Evolutionary conservation across 2,329 filamentous ascomycete species (phyloP).

Genomic region (Fusarium praegraminearum): DNA sequence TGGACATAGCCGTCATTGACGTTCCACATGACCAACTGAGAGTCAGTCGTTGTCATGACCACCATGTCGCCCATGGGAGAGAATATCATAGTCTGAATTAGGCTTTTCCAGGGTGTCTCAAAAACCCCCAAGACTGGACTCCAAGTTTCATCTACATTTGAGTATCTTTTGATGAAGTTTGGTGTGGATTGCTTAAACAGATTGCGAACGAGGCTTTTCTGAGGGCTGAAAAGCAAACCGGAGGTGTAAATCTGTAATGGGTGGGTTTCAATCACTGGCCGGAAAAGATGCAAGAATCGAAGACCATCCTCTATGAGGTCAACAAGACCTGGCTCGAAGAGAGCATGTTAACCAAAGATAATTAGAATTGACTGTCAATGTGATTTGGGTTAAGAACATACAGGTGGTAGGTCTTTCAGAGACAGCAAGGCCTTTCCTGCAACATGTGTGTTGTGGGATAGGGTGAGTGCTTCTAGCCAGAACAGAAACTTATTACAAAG

Average conservation of each 20-base stretch:
- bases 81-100: not conserved
- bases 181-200: accelerated
- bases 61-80: not conserved
- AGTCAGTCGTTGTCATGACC: not conserved
- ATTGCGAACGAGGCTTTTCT: not conserved
- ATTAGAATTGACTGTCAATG: not conserved
- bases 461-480: not conserved
- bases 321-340: accelerated
- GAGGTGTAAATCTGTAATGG: not conserved
- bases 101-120: accelerated
- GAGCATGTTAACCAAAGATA: accelerated
- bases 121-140: not conserved
- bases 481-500: not conserved
- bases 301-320: not conserved
- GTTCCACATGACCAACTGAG: not conserved
- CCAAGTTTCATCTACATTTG: not conserved
- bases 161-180: accelerated
- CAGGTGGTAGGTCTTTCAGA: accelerated
- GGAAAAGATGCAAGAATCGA: not conserved
- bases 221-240: not conserved
- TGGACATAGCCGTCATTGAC: not conserved
- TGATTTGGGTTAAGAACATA: not conserved
- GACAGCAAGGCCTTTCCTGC: not conserved
- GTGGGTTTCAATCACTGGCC: not conserved
- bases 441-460: not conserved